phyloP scores from a whole-genome alignment of 352 stramenopile genomes.

The Phytophthora rubi region DNA sequence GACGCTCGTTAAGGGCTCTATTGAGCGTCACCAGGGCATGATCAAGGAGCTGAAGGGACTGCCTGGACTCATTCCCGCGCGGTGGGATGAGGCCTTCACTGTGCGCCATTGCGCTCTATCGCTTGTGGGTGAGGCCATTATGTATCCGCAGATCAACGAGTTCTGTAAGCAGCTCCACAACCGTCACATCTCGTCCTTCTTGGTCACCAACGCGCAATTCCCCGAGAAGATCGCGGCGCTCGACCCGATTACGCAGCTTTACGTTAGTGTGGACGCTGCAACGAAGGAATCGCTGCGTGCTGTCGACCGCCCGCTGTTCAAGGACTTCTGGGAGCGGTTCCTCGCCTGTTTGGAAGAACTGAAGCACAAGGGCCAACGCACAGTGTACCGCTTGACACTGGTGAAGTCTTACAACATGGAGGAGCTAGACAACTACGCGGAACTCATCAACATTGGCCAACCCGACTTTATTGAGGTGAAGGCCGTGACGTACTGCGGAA shows the following conservation, averaged over 20 bases:
- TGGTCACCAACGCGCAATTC: conserved; percentile 99
- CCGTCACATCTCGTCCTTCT: conserved; percentile 96
- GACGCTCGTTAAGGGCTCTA: conserved; percentile 94
- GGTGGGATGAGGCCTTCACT: conserved; percentile 96
- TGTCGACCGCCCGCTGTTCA: conserved; percentile 96
- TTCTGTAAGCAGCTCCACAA: conserved; percentile 96
- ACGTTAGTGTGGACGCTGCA: conserved; percentile 98
- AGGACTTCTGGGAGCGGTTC: conserved; percentile 98
- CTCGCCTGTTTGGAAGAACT: conserved; percentile 91
- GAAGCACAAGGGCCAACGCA: conserved; percentile 96
- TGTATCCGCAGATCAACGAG: conserved; percentile 99
- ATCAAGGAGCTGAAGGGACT: conserved; percentile 97
- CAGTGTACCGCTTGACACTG: conserved; percentile 97
- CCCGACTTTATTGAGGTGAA: conserved; percentile 97
- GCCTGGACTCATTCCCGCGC: conserved; percentile 93
- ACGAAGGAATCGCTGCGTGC: conserved; percentile 96
- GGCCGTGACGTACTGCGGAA: conserved; percentile 98
- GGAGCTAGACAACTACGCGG: conserved; percentile 95
- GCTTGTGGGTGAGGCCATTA: conserved; percentile 98
- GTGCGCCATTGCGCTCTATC: conserved; percentile 97
- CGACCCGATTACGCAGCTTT: conserved; percentile 98
- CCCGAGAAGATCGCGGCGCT: conserved; percentile 96
- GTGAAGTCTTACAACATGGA: conserved; percentile 99
- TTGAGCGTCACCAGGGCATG: conserved; percentile 91
- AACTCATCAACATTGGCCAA: conserved; percentile 92